Evolutionary conservation across 768 basidiomycete genomes (phyloP), one percentile per base, ranked within the genome.

Genomic region (Coprinopsis strossmayeri): DNA sequence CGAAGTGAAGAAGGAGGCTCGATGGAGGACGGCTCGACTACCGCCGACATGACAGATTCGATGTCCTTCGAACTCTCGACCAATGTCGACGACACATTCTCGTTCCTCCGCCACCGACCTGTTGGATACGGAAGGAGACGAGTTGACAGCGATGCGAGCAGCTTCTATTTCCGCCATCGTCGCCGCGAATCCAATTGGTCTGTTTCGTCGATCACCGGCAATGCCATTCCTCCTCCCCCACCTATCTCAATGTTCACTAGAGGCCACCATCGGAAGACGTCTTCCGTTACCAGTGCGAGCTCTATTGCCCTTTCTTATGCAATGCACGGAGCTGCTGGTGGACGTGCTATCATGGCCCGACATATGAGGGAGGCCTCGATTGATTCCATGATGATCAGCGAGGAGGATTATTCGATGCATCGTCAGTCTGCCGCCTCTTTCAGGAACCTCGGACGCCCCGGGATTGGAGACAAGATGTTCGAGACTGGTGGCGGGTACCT

Each of bases 381-480:
- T 1, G 87, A 90, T 53, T 90, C 87, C 0, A 61, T 79, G 26
- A 63, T 73, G 58, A 89, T 84, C 55, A 81, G 85, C 11, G 10
- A 42, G 13, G 40, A 24, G 10, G 40, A 24, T 23, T 17, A 27
- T 13, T 45, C 43, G 43, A 45, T 28, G 43, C 24, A 42, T 26
- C 9, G 20, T 5, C 5, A 42, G 21, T 26, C 20, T 18, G 11
- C 23, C 39, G 77, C 76, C 53, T 81, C 84, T 9, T 70, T 64
- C 2, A 63, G 69, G 54, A 68, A 74, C n/a, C 62, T 85, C 0
- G 79, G 74, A 1, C 76, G 88, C 9, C 89, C 89, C 1, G 86
- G 82, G 2, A 61, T 91, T 2, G 88, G 89, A 1, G 89, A 91
- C 63, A 91, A 90, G 74, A 91, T 91, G 89, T 86, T 91, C 53